Evolutionary conservation across 1,284 basidiomycete species (phyloP).

Genomic region (Apiotrichum brassicae): DNA sequence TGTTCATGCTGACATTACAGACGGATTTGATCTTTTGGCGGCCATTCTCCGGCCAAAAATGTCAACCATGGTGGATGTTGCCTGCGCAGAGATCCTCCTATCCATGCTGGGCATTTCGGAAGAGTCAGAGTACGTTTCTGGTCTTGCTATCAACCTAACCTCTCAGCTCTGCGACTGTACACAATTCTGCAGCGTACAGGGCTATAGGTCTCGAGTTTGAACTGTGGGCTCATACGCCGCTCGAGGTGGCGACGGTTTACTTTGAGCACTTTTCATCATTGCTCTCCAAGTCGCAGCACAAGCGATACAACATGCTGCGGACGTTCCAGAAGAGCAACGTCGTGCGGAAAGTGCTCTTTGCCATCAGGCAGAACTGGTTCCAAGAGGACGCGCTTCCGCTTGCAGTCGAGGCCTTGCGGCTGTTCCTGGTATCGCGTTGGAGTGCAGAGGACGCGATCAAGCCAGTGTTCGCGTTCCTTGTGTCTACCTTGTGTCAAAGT

Average conservation of each 20-base stretch:
- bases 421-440: constrained; percentile 36
- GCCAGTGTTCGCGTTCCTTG: constrained; percentile 75
- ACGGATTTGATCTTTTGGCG: constrained; percentile 79
- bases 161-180: constrained; percentile 71
- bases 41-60: constrained; percentile 65
- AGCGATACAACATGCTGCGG: constrained; percentile 64
- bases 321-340: constrained; percentile 62
- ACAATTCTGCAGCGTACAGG: constrained; percentile 74
- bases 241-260: constrained; percentile 67
- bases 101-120: constrained; percentile 76
- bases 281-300: constrained; percentile 63
- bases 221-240: constrained; percentile 69
- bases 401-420: constrained; percentile 48
- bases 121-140: constrained; percentile 60
- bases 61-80: constrained; percentile 65
- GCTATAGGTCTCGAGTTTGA: constrained; percentile 82
- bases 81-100: constrained; percentile 69
- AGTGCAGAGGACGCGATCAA: constrained; percentile 57
- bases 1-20: constrained; percentile 47
- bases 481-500: constrained; percentile 73
- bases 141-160: constrained; percentile 3
- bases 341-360: constrained; percentile 71
- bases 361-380: constrained; percentile 70
- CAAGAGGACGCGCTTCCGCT: constrained; percentile 53
- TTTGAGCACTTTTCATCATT: constrained; percentile 70